These are phyloP conservation scores for Microglena sp. DNA, from an alignment of 139 green algal genomes.

Conservation along the genomic window DNA sequence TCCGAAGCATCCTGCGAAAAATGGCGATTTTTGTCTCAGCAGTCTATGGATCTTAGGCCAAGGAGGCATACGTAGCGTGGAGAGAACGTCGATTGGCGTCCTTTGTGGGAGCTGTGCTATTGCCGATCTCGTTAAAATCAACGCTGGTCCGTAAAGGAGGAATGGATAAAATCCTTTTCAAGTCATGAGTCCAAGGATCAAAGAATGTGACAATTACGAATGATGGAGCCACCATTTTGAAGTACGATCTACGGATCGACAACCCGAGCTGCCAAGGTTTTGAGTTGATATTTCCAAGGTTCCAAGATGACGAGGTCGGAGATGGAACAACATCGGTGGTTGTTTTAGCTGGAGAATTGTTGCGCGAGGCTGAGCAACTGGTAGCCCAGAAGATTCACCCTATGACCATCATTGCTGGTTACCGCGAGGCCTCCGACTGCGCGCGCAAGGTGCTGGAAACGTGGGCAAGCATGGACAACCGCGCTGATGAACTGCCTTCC, in stretches of 20 bases:
- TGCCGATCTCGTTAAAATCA: no score
- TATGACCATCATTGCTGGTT: conserved; percentile 97
- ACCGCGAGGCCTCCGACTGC: conserved; percentile 63
- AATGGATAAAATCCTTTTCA: conserved; percentile 99
- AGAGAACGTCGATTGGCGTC: no score
- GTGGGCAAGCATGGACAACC: conserved; percentile 35
- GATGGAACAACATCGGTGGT: conserved; percentile 98
- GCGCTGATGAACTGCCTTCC: conserved; percentile 14
- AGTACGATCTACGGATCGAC: conserved; percentile 92
- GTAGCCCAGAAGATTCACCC: conserved; percentile 91
- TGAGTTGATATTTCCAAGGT: conserved; percentile 90
- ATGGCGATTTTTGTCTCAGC: no score
- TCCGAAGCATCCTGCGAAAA: no score
- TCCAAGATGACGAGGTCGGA: conserved; percentile 95
- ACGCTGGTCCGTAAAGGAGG: no score
- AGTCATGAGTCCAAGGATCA: conserved; percentile 68
- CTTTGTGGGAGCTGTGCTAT: no score
- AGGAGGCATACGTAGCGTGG: no score
- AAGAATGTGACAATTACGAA: conserved; percentile 93
- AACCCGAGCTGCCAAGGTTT: conserved; percentile 94
- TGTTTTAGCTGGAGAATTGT: conserved; percentile 92
- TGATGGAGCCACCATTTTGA: conserved; percentile 97
- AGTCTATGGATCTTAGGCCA: no score
- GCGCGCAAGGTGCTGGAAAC: conserved; percentile 40
- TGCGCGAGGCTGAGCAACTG: conserved; percentile 92